Evolutionary conservation across 2,329 filamentous ascomycete species (phyloP).

Genomic region (Colletotrichum higginsianum): DNA sequence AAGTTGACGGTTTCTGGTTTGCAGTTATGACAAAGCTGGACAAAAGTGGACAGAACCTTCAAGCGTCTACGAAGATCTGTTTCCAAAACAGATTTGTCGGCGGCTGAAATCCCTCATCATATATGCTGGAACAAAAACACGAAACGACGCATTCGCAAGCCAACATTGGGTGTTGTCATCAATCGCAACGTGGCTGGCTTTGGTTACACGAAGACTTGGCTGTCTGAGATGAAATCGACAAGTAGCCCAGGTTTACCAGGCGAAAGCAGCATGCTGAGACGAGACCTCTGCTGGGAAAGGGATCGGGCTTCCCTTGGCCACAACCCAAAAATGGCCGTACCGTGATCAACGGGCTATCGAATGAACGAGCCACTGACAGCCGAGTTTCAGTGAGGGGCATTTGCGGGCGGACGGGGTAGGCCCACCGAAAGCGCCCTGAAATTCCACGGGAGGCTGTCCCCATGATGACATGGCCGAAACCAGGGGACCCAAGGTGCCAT

Average conservation of each 20-base stretch:
- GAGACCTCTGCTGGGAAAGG: constrained; percentile 24
- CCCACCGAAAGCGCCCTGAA: constrained; percentile 43
- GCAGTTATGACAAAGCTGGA: neutral
- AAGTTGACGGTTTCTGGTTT: too few relatives aligned
- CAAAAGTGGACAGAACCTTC: neutral
- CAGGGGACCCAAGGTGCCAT: constrained; percentile 34
- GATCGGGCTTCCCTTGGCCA: constrained; percentile 23
- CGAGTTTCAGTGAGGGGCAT: constrained; percentile 37
- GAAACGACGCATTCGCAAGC: neutral
- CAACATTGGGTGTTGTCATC: neutral
- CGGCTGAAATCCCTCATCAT: neutral
- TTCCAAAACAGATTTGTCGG: too few relatives aligned
- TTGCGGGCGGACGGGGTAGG: constrained; percentile 39
- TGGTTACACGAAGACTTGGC: neutral
- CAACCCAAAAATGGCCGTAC: constrained; percentile 19
- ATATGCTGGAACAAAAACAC: neutral
- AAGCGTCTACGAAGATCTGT: too few relatives aligned
- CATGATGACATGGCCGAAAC: constrained; percentile 43
- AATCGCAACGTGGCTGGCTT: neutral
- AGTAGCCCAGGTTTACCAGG: neutral
- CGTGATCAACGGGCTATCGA: constrained; percentile 35
- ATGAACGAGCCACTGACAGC: constrained; percentile 33
- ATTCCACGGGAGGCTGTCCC: constrained; percentile 37
- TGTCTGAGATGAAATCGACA: constrained; percentile 18
- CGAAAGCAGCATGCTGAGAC: constrained; percentile 16